Evolutionary conservation across 768 basidiomycete genomes (phyloP).

Genomic region (Cystofilobasidium macerans): DNA sequence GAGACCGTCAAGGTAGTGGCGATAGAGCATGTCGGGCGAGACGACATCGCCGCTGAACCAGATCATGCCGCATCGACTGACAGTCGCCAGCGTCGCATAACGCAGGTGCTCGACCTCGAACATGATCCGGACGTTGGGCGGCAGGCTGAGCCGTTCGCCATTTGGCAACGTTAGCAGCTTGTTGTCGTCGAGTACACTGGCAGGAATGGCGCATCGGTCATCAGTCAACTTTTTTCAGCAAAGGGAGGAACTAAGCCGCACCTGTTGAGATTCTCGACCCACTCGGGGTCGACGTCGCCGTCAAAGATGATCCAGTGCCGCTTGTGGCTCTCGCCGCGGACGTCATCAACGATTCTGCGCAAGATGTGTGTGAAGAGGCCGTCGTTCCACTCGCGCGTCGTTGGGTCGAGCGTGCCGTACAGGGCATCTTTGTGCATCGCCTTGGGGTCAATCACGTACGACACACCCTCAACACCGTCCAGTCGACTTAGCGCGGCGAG

Average conservation of each 20-base stretch:
- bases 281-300: constrained; percentile 98
- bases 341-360: constrained; percentile 95
- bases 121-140: constrained; percentile 96
- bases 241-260: constrained; percentile 35
- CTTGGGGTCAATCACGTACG: constrained; percentile 97
- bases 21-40: constrained; percentile 80
- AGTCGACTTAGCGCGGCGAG: constrained; percentile 78
- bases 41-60: constrained; percentile 99
- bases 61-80: constrained; percentile 99
- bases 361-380: constrained; percentile 95
- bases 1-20: constrained; percentile 71
- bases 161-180: constrained; percentile 93
- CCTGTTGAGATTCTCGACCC: constrained; percentile 99
- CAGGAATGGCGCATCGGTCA: not conserved
- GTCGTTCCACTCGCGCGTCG: constrained; percentile 98
- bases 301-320: constrained; percentile 99
- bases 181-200: constrained; percentile 95
- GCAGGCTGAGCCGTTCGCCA: constrained; percentile 92
- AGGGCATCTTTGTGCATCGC: constrained; percentile 97
- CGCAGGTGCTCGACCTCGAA: constrained; percentile 97
- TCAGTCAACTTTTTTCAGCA: not conserved
- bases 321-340: constrained; percentile 91
- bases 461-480: constrained; percentile 80
- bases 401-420: constrained; percentile 91
- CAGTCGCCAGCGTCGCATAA: constrained; percentile 93